Conservation (phyloP, 495 filamentous ascomycete species). For the Elaphomyces granulatus region DNA sequence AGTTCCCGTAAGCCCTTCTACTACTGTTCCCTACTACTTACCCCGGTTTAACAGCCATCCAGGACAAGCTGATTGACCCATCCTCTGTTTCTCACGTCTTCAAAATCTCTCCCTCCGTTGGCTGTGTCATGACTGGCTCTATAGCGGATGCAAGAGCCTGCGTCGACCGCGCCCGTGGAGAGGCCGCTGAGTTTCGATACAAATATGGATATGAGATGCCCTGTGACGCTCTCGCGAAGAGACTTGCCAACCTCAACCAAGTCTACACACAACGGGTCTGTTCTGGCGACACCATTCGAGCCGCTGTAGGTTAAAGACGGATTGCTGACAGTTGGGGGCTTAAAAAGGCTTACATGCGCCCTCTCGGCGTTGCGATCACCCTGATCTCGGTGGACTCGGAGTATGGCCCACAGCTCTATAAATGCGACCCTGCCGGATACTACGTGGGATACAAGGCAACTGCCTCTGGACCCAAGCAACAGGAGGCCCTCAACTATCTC, state of each 20-base stretch:
- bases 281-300: no score
- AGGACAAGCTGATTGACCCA: slow-evolving; percentile 99
- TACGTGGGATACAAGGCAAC: slow-evolving; percentile 97
- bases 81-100: slow-evolving; percentile 95
- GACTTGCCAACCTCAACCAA: slow-evolving; percentile 96
- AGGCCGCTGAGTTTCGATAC: slow-evolving; percentile 96
- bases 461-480: slow-evolving; percentile 90
- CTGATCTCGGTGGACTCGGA: slow-evolving; percentile 88
- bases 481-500: slow-evolving; percentile 92
- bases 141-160: slow-evolving; percentile 93
- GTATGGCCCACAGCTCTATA: slow-evolving; percentile 91
- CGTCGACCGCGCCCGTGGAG: slow-evolving; percentile 79
- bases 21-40: slow-evolving; percentile 1
- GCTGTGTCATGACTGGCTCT: slow-evolving; percentile 96
- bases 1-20: slow-evolving; percentile 65
- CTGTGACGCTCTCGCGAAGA: slow-evolving; percentile 88
- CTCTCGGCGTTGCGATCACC: slow-evolving; percentile 86
- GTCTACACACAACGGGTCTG: slow-evolving; percentile 94
- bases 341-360: slow-evolving; percentile 87
- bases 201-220: slow-evolving; percentile 99
- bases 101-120: slow-evolving; percentile 88
- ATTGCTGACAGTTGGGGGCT: slow-evolving; percentile 6
- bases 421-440: slow-evolving; percentile 96
- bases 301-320: no score
- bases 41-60: slow-evolving; percentile 1